These are phyloP conservation scores for Prunus dulcis DNA, from an alignment of 306 rosid species.

Conservation along the genomic window DNA sequence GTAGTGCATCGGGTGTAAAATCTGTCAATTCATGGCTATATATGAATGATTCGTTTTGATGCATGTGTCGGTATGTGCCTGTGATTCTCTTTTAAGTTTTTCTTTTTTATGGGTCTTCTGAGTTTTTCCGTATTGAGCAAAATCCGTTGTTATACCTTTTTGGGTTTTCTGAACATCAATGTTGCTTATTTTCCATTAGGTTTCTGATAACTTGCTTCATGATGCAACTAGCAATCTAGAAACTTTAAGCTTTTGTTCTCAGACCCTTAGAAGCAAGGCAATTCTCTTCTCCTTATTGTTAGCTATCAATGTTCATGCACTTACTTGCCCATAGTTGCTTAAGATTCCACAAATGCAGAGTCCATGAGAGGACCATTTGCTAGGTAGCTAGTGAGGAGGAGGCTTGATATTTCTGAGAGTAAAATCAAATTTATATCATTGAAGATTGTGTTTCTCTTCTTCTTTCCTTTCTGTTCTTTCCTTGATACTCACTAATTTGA, in stretches of 20 bases:
- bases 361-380: not conserved
- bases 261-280: constrained; percentile 98
- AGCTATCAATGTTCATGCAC: not conserved
- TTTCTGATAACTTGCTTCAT: constrained; percentile 96
- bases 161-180: constrained; percentile 15
- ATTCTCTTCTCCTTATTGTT: constrained; percentile 14
- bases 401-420: too few species aligned
- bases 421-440: too few species aligned
- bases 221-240: constrained; percentile 91
- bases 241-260: constrained; percentile 95
- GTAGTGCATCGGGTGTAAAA: not conserved
- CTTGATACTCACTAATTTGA: not conserved
- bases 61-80: too few species aligned
- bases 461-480: too few species aligned
- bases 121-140: not conserved
- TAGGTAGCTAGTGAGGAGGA: not conserved
- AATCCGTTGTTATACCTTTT: not conserved
- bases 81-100: not conserved
- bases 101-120: not conserved
- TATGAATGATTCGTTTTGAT: too few species aligned
- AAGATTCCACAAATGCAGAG: not conserved
- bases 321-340: not conserved
- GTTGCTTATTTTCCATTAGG: constrained; percentile 38
- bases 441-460: too few species aligned
- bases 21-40: not conserved